These are phyloP conservation scores for Tinospora cordifolia DNA, from an alignment of 164 flowering plant species.

Conservation along the genomic window DNA sequence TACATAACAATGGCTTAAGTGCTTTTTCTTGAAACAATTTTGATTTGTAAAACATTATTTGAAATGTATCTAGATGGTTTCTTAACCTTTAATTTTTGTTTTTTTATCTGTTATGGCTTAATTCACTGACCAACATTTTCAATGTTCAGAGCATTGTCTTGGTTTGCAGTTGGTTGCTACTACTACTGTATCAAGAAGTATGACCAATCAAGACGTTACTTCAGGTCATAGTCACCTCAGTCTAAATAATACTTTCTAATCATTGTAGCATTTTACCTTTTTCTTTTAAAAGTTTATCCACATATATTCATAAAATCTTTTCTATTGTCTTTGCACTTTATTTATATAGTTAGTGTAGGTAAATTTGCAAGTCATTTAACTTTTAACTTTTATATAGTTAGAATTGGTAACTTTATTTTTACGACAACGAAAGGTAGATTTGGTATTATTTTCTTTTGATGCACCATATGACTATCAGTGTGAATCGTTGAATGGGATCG, in stretches of 20 bases:
- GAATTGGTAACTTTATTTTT: no score
- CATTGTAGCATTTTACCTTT: neutral
- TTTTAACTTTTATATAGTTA: no score
- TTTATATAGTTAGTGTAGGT: neutral
- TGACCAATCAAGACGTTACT: constrained; percentile 80
- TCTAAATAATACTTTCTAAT: neutral
- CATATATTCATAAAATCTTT: neutral
- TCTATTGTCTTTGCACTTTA: neutral
- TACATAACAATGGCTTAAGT: no score
- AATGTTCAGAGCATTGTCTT: constrained; percentile 70
- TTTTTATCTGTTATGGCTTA: constrained; percentile 2
- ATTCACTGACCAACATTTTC: constrained; percentile 10
- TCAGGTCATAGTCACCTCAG: constrained; percentile 45
- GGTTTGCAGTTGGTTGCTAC: constrained; percentile 99
- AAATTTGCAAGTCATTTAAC: no score
- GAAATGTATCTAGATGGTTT: neutral
- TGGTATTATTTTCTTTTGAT: no score
- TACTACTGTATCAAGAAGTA: constrained; percentile 89
- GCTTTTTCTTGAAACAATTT: no score
- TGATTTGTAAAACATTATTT: no score
- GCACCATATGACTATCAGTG: no score
- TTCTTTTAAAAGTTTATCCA: no score
- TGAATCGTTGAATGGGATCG: no score
- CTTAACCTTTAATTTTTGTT: neutral
- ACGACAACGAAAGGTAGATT: no score